Base-by-base conservation (phyloP, 2,329 filamentous ascomycete species). In the Pseudogymnoascus pannorum region DNA sequence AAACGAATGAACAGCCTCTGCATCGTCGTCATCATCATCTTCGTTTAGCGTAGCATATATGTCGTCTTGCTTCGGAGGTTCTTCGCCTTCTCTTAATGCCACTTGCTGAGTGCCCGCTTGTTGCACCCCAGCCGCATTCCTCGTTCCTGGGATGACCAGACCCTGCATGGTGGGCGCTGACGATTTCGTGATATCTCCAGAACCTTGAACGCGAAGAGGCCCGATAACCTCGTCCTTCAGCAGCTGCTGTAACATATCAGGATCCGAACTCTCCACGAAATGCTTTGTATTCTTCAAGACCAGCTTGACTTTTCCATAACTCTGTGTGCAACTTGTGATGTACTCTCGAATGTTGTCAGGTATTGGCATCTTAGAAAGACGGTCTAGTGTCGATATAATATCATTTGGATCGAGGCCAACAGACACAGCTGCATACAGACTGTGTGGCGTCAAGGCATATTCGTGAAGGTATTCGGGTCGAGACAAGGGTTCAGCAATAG, bases 211-310 rank as follows among this genome's bases (percentile, higher is more conserved):
- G 61, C 92, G 85, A 60, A 91, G 86, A 16, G 86, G 83, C 0
- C 90, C 88, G 62, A 99, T 96, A 59, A 90, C 83, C 12, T 86
- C 81, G 72, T 97, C 93, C 70, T 89, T 87, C 35, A 97, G 80
- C n/a, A 97, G 80, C 70, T 83, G 88, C 73, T 96, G 91, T 62
- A 97, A 80, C 72, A 97, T 89, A 9, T 87, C 81, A 11, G 92
- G 88, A 73, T 97, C 93, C 18, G 89, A 87, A 69, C 90, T 97
- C 75, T 99, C 94, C 64, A 97, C 87, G 68, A 89, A 97, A 74
- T 96, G 97, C 66, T 91, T 89, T 65, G 93, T 97, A 69, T 97
- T 89, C 74, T 96, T 96, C 65, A 97, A 75, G 48, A 97, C 94
- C 60, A 97, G 84, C 74, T 96, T 94, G 61, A 97, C 92, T 75